Percentiles rank a stretch among this genome's conserved stretches.
Evolutionary conservation across 768 basidiomycete species (phyloP).

Genomic region (Leccinum uliginosum): DNA sequence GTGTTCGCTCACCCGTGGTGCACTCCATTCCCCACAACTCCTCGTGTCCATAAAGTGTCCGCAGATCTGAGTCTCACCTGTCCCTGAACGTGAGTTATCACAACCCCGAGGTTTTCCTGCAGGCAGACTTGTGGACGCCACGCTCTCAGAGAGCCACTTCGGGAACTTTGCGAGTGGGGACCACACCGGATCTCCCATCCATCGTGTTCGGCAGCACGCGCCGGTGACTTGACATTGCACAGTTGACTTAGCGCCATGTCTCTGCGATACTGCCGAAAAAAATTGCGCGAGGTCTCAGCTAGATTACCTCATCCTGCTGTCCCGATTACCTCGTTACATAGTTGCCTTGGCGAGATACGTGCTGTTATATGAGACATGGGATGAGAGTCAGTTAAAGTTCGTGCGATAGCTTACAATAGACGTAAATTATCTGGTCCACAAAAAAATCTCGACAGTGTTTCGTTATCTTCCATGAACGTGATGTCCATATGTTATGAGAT

Average conservation of each 20-base stretch:
- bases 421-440: constrained; percentile 6
- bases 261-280: neutral
- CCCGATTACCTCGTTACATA: neutral
- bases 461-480: constrained; percentile 1
- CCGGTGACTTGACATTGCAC: constrained; percentile 14
- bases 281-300: neutral
- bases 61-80: neutral
- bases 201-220: constrained; percentile 15
- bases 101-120: constrained; percentile 17
- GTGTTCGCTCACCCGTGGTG: constrained; percentile 18
- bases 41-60: constrained; percentile 15
- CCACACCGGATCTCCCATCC: constrained; percentile 22
- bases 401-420: neutral
- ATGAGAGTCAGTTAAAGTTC: neutral
- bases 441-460: neutral
- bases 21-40: constrained; percentile 1
- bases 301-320: constrained; percentile 10
- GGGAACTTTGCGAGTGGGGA: constrained; percentile 1
- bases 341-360: neutral
- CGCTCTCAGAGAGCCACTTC: constrained; percentile 7
- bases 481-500: neutral
- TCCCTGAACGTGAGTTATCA: constrained; percentile 14
- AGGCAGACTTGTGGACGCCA: constrained; percentile 25
- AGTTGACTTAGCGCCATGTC: constrained; percentile 6
- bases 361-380: neutral